A percentile compares a stretch with the other conserved stretches of the same genome.
phyloP scores from a whole-genome alignment of 148 eudicot species.

The Nyssa sinensis region DNA sequence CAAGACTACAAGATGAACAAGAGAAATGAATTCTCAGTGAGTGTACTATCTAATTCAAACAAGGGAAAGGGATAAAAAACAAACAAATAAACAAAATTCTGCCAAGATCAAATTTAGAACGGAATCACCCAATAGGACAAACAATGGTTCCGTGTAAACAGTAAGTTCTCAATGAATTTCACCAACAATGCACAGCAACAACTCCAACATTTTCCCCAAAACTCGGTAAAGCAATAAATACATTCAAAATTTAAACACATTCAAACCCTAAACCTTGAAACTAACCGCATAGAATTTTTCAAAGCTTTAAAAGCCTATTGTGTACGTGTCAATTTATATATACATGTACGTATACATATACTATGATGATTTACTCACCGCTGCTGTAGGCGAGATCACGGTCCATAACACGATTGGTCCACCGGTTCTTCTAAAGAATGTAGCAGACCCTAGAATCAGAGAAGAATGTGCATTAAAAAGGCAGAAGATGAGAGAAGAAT shows the following conservation, averaged over 20 bases:
- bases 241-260: constrained; percentile 4
- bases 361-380: constrained; percentile 11
- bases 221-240: background rate
- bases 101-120: too few species aligned
- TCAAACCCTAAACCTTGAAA: constrained; percentile 7
- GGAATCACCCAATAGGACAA: too few species aligned
- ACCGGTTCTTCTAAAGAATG: background rate
- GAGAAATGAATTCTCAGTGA: too few species aligned
- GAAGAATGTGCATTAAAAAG: too few species aligned
- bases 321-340: background rate
- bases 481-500: too few species aligned
- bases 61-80: too few species aligned
- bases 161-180: background rate
- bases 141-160: too few species aligned
- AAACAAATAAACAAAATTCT: too few species aligned
- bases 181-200: background rate
- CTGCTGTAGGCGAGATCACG: constrained; percentile 27
- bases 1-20: too few species aligned
- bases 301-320: too few species aligned
- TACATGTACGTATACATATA: too few species aligned
- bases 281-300: background rate
- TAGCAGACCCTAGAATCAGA: constrained; percentile 31
- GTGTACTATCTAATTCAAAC: too few species aligned
- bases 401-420: constrained; percentile 29
- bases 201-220: background rate